Evolutionary conservation across 1,139 yeast genomes (phyloP), one percentile per base, ranked within the genome.

Genomic region (Meyerozyma elateridarum): DNA sequence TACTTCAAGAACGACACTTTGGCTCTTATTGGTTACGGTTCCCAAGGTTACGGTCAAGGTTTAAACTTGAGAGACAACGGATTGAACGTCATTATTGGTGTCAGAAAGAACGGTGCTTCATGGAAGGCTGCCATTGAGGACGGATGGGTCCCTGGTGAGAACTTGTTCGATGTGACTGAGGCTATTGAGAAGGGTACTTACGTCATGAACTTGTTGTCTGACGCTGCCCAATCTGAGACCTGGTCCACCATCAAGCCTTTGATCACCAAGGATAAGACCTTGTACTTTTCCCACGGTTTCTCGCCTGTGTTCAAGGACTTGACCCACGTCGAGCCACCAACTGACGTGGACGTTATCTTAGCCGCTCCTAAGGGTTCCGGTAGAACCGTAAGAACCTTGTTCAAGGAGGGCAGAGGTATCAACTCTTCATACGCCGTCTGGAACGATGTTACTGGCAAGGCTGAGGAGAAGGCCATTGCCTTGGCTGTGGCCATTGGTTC

Each of bases 341-440:
- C 73, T 51, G 85, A 89, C 70, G 79, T 91, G 54, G 98, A 91
- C 62, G 97, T 89, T 53, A 91, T 91, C 71, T 78, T 91, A 61
- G 98, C 91, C 59, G 98, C 98, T 67, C 98, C 98, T 73, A 91
- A 91, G 85, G 98, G 98, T 65, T 89, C 97, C 48, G 98, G 98
- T 73, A 87, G 98, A 77, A 91, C 98, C 54, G 98, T 91, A 55
- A 85, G 98, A 78, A 82, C 97, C 46, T 76, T 91, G 60, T 91
- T 91, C 91, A 89, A 91, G 78, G 98, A 91, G 76, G 98, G 98
- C 64, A 89, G 98, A 76, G 98, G 98, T 79, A 91, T 91, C 68
- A 91, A 91, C 91, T 91, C 98, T 37, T 91, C 98, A 36, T 82
- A 85, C 70, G 97, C 97, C 52, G 96, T 93, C 63, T 91, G 96